Evolutionary conservation across 352 stramenopile genomes (phyloP).

Genomic region (Aphanomyces euteiches): DNA sequence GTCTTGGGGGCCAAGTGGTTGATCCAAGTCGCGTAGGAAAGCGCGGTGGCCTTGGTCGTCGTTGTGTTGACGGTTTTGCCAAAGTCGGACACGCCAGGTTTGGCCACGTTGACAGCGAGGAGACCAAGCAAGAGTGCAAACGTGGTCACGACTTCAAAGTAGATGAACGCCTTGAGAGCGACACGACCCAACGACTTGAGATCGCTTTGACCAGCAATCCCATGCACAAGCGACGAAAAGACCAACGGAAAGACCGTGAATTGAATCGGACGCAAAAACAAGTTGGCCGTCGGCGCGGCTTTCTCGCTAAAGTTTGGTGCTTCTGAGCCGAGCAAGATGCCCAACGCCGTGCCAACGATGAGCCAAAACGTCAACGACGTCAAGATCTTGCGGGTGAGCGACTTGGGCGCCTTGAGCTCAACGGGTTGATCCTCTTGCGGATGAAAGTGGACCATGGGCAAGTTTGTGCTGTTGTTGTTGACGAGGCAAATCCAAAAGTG

Average conservation of each 20-base stretch:
- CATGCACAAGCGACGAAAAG: conserved; percentile 55
- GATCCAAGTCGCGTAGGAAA: conserved; percentile 53
- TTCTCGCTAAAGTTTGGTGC: conserved; percentile 47
- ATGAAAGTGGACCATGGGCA: not conserved
- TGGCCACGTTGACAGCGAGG: conserved; percentile 49
- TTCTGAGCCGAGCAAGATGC: conserved; percentile 47
- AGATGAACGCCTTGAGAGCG: conserved; percentile 59
- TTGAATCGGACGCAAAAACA: conserved; percentile 51
- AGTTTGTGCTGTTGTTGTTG: not conserved
- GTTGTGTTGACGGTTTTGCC: conserved; percentile 39
- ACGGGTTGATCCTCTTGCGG: not conserved
- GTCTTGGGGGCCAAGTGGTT: conserved; percentile 62
- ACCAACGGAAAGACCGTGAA: conserved; percentile 68
- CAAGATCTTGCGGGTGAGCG: conserved; percentile 36
- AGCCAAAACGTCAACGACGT: conserved; percentile 66
- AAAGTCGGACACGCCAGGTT: conserved; percentile 42
- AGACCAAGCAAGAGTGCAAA: conserved; percentile 49
- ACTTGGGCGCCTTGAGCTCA: conserved; percentile 31
- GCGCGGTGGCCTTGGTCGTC: conserved; percentile 32
- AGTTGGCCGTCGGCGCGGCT: conserved; percentile 49
- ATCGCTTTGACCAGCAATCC: conserved; percentile 54
- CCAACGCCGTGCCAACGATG: conserved; percentile 40
- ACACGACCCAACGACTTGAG: conserved; percentile 58
- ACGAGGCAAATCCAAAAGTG: no score
- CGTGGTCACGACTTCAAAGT: conserved; percentile 57